A percentile compares a stretch with the other conserved stretches of the same genome.
These are phyloP conservation scores for Spergularia azorica DNA, from an alignment of 179 eudicot species.

Conservation along the genomic window DNA sequence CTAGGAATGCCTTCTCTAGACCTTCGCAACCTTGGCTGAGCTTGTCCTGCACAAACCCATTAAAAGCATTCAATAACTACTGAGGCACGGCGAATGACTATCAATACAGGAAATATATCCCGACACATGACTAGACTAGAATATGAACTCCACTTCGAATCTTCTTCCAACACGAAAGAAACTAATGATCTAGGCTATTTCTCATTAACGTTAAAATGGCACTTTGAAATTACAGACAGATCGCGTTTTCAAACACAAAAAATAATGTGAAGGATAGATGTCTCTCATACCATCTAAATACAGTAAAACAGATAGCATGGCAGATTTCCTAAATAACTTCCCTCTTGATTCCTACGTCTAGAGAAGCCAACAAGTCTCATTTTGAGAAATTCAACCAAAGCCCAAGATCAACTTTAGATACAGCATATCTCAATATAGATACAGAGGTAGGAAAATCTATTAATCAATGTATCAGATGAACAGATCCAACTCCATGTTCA, in stretches of 20 bases:
- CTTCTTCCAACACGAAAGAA: too few species aligned
- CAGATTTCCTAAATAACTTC: not conserved
- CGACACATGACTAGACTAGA: not conserved
- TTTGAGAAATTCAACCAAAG: not conserved
- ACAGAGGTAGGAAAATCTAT: too few species aligned
- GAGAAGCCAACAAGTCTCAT: not conserved
- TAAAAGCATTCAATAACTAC: not conserved
- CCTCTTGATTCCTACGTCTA: not conserved
- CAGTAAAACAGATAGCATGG: not conserved
- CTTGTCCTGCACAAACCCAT: slow-evolving; percentile 26
- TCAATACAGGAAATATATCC: not conserved
- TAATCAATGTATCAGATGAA: too few species aligned
- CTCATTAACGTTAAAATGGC: too few species aligned
- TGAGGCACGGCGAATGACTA: not conserved
- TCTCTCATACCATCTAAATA: not conserved
- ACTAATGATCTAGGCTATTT: too few species aligned
- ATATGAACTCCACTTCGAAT: too few species aligned
- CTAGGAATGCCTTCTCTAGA: slow-evolving; percentile 18
- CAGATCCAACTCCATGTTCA: not conserved
- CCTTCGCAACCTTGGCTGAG: slow-evolving; percentile 21
- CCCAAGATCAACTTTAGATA: not conserved
- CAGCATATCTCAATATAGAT: not conserved
- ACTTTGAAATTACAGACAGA: too few species aligned
- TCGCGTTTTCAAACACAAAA: not conserved
- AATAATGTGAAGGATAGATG: not conserved